Conservation (phyloP, 2,329 filamentous ascomycete species). For the Diaporthe citriasiana region DNA sequence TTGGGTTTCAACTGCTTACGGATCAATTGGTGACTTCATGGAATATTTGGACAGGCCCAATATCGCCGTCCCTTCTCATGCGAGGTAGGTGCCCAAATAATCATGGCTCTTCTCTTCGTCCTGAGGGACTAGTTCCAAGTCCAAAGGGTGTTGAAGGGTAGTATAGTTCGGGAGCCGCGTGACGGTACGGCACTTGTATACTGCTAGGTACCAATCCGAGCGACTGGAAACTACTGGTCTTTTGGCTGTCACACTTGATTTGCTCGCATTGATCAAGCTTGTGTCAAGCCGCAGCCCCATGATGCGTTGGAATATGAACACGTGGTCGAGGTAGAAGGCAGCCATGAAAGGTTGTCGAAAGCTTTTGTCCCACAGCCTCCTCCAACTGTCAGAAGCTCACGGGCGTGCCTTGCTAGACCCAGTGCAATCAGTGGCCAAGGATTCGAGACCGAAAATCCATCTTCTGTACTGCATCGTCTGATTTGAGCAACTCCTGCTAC, state of each 20-base stretch:
- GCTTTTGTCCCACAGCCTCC: background rate
- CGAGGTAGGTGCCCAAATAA: background rate
- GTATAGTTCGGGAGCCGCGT: too few species aligned
- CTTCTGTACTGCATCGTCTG: background rate
- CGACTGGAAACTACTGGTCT: too few species aligned
- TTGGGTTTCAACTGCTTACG: background rate
- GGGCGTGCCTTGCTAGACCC: background rate
- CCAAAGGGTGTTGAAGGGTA: background rate
- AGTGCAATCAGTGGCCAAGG: background rate
- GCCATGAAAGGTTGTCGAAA: background rate
- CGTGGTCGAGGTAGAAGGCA: background rate
- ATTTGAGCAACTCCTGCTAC: background rate
- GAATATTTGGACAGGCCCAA: background rate
- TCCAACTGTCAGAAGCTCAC: background rate
- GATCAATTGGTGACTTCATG: background rate
- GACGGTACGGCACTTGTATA: too few species aligned
- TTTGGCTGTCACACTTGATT: too few species aligned
- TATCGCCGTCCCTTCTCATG: background rate
- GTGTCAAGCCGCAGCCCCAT: background rate
- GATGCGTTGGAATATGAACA: background rate
- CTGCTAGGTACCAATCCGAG: too few species aligned
- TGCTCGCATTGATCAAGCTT: too few species aligned
- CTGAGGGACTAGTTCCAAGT: background rate
- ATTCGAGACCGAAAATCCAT: background rate
- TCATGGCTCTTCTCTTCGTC: background rate